Evolutionary conservation across 2,329 filamentous ascomycete genomes (phyloP).

Genomic region (Hypoxylon sp.): DNA sequence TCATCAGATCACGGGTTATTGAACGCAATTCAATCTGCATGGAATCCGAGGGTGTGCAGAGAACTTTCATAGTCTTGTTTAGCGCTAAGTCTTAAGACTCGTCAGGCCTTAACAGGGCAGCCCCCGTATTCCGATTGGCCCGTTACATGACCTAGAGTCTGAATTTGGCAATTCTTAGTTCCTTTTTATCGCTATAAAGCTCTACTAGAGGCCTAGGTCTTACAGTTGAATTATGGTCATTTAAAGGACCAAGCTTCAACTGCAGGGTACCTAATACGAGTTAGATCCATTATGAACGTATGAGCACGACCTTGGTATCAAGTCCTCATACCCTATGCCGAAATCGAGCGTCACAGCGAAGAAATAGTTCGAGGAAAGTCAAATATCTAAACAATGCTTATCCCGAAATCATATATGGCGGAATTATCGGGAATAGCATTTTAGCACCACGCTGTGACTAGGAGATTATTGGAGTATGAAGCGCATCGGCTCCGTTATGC

Average conservation of each 20-base stretch:
- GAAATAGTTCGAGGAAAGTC: not conserved
- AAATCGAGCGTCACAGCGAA: not conserved
- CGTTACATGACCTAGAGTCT: conserved; percentile 11
- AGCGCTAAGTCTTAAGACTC: not conserved
- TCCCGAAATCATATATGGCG: not conserved
- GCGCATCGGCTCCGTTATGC: conserved; percentile 38
- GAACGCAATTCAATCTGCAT: not conserved
- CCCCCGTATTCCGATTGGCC: conserved; percentile 26
- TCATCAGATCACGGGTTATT: conserved; percentile 17
- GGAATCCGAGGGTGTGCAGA: not conserved
- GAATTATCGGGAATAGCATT: conserved; percentile 28
- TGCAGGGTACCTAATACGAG: too few relatives aligned
- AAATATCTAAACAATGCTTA: not conserved
- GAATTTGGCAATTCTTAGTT: conserved; percentile 24
- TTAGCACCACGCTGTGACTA: not conserved
- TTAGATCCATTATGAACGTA: too few relatives aligned
- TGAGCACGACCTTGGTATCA: not conserved
- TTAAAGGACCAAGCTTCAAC: not conserved
- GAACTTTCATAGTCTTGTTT: not conserved
- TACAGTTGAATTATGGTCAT: not conserved
- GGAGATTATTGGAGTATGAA: conserved; percentile 12
- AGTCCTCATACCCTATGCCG: not conserved
- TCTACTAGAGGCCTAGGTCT: not conserved
- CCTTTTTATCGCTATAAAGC: not conserved
- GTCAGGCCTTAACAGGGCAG: not conserved